phyloP scores from a whole-genome alignment of 1,139 yeast species.

The Ashbya aceris region DNA sequence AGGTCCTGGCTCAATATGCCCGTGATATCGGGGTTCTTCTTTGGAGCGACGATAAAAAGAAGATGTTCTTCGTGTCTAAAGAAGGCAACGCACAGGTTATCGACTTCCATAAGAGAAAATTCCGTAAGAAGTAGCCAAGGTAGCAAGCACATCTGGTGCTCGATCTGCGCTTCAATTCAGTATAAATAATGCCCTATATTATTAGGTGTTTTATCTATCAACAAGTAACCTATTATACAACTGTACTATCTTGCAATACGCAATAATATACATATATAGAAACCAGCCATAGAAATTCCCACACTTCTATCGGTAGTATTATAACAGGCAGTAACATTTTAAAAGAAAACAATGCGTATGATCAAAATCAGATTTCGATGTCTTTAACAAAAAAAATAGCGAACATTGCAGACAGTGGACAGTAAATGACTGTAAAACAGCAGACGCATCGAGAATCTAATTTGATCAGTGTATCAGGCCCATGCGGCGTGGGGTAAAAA shows the following conservation, averaged over 20 bases:
- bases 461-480: conserved; percentile 6
- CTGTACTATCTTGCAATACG: conserved; percentile 12
- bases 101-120: conserved; percentile 65
- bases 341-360: conserved; percentile 4
- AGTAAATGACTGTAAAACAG: conserved; percentile 7
- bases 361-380: conserved; percentile 11
- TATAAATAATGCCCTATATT: conserved; percentile 9
- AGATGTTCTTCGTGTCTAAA: conserved; percentile 65
- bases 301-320: not conserved
- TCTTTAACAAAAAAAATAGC: conserved; percentile 5
- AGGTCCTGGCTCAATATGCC: conserved; percentile 65
- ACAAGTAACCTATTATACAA: conserved; percentile 14
- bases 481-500: conserved; percentile 2
- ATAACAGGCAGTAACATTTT: conserved; percentile 3
- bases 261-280: conserved; percentile 4
- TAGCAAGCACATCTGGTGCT: not conserved
- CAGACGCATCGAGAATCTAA: conserved; percentile 9
- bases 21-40: conserved; percentile 81
- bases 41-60: conserved; percentile 69
- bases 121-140: conserved; percentile 19
- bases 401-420: conserved; percentile 9
- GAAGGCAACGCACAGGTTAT: conserved; percentile 87
- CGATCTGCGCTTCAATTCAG: not conserved
- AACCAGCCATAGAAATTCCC: not conserved
- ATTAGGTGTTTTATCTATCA: conserved; percentile 14